These are phyloP conservation scores for Malassezia caprae DNA, from an alignment of 1,284 basidiomycete genomes.

Conservation along the genomic window DNA sequence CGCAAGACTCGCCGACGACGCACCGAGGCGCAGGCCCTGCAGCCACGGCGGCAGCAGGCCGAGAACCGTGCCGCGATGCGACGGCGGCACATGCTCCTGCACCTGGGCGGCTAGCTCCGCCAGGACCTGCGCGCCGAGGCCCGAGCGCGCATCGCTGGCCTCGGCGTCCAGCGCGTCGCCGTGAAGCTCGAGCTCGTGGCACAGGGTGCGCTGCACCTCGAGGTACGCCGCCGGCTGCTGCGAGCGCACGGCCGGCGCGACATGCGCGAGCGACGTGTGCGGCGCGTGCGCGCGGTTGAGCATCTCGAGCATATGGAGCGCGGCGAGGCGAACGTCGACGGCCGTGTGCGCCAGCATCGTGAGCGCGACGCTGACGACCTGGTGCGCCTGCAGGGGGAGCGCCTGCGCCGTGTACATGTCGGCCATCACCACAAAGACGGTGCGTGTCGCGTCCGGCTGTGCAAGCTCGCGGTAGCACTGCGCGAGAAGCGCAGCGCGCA, in stretches of 20 bases:
- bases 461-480: conserved; percentile 60
- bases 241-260: conserved; percentile 52
- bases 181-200: neutral
- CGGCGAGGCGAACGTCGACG: conserved; percentile 60
- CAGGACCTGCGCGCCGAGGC: neutral
- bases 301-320: conserved; percentile 61
- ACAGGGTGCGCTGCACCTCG: conserved; percentile 2
- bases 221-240: conserved; percentile 62
- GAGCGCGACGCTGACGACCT: conserved; percentile 57
- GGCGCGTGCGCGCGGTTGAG: neutral
- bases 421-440: conserved; percentile 68
- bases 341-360: conserved; percentile 61
- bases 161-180: neutral
- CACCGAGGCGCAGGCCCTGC: neutral
- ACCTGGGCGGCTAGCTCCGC: conserved; percentile 1
- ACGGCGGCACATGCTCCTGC: conserved; percentile 1
- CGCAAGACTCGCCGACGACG: conserved; percentile 53
- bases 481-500: conserved; percentile 63
- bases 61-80: neutral
- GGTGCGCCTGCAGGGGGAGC: conserved; percentile 62
- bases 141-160: neutral
- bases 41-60: conserved; percentile 8
- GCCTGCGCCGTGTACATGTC: conserved; percentile 59
- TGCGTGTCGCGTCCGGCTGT: conserved; percentile 49
- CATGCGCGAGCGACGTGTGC: neutral